phyloP scores from a whole-genome alignment of 768 basidiomycete species.

The Boletus pseudopeckii region DNA sequence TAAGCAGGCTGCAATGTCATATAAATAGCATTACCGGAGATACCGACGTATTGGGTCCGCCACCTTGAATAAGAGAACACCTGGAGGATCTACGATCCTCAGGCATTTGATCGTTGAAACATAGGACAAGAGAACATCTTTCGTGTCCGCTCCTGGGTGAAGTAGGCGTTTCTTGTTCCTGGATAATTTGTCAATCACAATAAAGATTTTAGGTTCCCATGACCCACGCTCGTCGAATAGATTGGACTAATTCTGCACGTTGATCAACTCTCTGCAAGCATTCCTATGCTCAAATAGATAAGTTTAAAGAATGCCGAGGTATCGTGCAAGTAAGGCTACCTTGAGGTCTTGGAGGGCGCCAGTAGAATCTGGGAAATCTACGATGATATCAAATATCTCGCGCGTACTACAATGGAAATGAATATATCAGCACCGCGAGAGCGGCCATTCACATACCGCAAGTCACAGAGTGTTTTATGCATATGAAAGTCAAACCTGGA shows the following conservation, averaged over 20 bases:
- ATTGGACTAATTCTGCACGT: constrained; percentile 68
- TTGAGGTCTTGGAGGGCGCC: constrained; percentile 84
- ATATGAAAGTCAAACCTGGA: constrained; percentile 90
- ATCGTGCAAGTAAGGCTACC: constrained; percentile 35
- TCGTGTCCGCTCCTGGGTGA: constrained; percentile 95
- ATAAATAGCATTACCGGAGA: constrained; percentile 55
- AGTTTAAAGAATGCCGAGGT: neutral
- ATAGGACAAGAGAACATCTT: constrained; percentile 85
- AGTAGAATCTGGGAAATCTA: constrained; percentile 86
- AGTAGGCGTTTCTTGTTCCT: constrained; percentile 86
- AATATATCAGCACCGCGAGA: neutral
- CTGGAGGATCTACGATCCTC: constrained; percentile 86
- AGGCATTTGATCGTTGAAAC: constrained; percentile 90
- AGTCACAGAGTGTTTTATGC: constrained; percentile 84
- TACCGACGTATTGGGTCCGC: constrained; percentile 91
- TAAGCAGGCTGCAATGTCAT: neutral
- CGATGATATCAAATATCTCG: constrained; percentile 95
- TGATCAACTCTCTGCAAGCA: constrained; percentile 81
- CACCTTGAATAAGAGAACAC: constrained; percentile 89
- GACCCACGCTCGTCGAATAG: constrained; percentile 72
- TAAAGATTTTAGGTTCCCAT: neutral
- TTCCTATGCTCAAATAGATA: constrained; percentile 42
- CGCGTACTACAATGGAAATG: constrained; percentile 43
- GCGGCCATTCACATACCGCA: constrained; percentile 54
- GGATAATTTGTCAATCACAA: constrained; percentile 7